Conservation (phyloP, 1,139 yeast genomes). For the Geotrichum armillariae region DNA sequence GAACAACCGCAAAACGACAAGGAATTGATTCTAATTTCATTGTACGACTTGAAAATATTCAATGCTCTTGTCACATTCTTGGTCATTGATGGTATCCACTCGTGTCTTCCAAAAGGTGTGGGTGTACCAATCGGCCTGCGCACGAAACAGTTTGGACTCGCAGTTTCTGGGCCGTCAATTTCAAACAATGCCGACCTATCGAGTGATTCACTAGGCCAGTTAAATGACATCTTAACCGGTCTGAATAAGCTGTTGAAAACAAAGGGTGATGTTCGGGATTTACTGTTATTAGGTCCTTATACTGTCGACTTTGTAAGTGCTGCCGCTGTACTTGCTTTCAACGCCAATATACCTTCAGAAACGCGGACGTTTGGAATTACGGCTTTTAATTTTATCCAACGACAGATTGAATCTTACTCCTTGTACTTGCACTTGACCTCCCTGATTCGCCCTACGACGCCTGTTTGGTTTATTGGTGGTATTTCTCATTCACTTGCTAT, state of each 20-base stretch:
- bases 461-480: conserved; percentile 34
- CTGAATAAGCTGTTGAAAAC: conserved; percentile 55
- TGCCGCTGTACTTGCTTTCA: conserved; percentile 51
- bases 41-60: conserved; percentile 79
- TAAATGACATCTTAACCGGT: conserved; percentile 42
- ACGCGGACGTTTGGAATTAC: conserved; percentile 6
- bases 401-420: conserved; percentile 37
- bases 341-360: conserved; percentile 36
- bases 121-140: conserved; percentile 70
- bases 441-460: conserved; percentile 33
- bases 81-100: conserved; percentile 69
- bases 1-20: conserved; percentile 1
- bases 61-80: conserved; percentile 63
- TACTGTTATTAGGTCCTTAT: conserved; percentile 44
- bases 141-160: conserved; percentile 28
- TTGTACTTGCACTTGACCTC: conserved; percentile 34
- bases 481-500: conserved; percentile 50
- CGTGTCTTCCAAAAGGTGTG: conserved; percentile 54
- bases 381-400: conserved; percentile 23
- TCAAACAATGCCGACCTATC: conserved; percentile 6
- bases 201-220: conserved; percentile 29
- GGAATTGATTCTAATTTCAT: conserved; percentile 58
- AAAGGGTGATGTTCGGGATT: conserved; percentile 56
- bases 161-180: conserved; percentile 1
- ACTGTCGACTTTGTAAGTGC: conserved; percentile 65